Evolutionary conservation across 2,329 filamentous ascomycete genomes (phyloP), one percentile per base, ranked within the genome.

Genomic region (Sporothrix sp.): DNA sequence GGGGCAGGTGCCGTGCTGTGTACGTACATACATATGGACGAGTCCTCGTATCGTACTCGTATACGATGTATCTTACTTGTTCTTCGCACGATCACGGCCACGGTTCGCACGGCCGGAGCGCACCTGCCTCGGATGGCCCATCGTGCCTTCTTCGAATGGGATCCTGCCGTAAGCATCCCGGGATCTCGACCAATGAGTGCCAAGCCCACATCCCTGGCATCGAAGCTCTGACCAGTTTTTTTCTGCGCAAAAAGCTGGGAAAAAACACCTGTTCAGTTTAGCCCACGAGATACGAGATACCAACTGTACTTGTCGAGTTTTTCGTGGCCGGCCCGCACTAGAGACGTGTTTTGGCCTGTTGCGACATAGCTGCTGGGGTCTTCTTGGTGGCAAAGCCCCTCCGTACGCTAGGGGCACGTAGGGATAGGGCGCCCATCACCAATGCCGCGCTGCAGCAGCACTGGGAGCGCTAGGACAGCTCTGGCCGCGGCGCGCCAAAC

Each of bases 221-320:
- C 27, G 45, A 37, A 48, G 45, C 45, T 48, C 45, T 48, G 45
- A 39, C 45, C 35, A 32, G 35, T 30, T 39, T 48, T 32, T 32
- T 27, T 20, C 14, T 30, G 23, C 16, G 23, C 13, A 27, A 32
- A 32, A 30, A 43, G 20, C 7, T 18, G n/a, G 13, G 11, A 10
- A 18, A 27, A 23, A 45, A n/a, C n/a, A n/a, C n/a, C n/a, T n/a
- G n/a, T n/a, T n/a, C n/a, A n/a, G n/a, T n/a, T 37, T 47, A 47
- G 33, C n/a, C n/a, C 23, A 14, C 21, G 32, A 33, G 32, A 33
- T 6, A 4, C 14, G 40, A 14, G 18, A 44, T 16, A 21, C 23
- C 21, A 14, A 20, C n/a, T 27, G 14, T 25, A 4, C 13, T 18
- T 39, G 13, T 39, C 14, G 13, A 5, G 16, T 32, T 44, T 18